These are phyloP conservation scores for Lactarius sanguifluus DNA, from an alignment of 768 basidiomycete genomes.

Conservation along the genomic window DNA sequence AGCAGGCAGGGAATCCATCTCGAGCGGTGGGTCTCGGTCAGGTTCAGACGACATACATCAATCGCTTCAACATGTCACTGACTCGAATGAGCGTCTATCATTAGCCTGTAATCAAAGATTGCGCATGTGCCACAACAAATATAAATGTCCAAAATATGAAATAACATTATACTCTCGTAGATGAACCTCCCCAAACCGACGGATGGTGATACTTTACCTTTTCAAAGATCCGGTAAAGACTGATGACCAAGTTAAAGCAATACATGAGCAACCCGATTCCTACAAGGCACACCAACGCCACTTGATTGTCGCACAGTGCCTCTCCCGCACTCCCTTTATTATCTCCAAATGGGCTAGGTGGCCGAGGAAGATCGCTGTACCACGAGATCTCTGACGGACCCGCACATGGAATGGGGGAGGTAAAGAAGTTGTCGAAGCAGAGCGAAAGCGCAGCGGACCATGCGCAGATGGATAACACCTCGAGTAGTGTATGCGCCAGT, in stretches of 20 bases:
- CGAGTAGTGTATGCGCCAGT: constrained; percentile 80
- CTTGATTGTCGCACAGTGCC: constrained; percentile 69
- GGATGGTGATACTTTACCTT: constrained; percentile 73
- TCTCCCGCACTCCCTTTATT: constrained; percentile 51
- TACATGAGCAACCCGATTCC: constrained; percentile 77
- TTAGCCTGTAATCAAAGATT: not conserved
- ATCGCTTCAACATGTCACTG: not conserved
- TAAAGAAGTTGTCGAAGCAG: constrained; percentile 90
- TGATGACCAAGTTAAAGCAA: constrained; percentile 81
- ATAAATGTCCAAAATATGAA: not conserved
- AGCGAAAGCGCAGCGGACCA: constrained; percentile 90
- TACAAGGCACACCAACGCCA: constrained; percentile 76
- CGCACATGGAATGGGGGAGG: constrained; percentile 78
- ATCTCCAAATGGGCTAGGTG: constrained; percentile 42
- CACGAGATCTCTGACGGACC: constrained; percentile 58
- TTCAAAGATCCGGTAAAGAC: constrained; percentile 83
- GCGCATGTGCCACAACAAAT: not conserved
- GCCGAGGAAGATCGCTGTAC: constrained; percentile 68
- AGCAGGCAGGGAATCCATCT: constrained; percentile 27
- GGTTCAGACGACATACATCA: constrained; percentile 10
- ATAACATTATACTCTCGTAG: constrained; percentile 5
- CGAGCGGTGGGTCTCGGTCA: constrained; percentile 13
- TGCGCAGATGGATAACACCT: constrained; percentile 89
- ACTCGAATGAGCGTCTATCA: not conserved
- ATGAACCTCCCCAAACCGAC: constrained; percentile 9